Base-by-base conservation (phyloP, 495 filamentous ascomycete genomes). In the Ramalina intermedia region DNA sequence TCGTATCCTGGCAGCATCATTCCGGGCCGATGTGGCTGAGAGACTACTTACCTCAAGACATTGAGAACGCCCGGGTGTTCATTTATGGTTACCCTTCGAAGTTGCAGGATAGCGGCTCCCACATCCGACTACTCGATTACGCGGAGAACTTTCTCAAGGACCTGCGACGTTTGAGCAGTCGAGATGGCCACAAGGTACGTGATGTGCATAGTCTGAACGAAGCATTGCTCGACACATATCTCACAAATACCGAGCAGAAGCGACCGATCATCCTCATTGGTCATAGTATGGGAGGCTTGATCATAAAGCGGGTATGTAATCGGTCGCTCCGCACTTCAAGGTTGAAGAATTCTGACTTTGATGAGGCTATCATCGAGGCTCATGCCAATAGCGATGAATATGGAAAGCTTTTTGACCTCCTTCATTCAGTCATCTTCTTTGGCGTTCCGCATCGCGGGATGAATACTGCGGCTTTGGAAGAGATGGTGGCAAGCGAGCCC, bases 11-110 rank as follows among this genome's bases (percentile, higher is more conserved):
- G 63, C 47, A 56, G 36, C 54, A 57, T 18, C 47, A 51, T 18
- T 14, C 49, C 21, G 26, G 52, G 11, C 51, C 51, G 1, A 67
- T 67, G 63, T 69, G 63, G 66, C 63, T 69, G 6, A 55, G 56
- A 7, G 62, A 69, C 50, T 65, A 61, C 47, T 55, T 69, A 2
- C 55, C 58, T 0, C 51, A 57, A 43, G 63, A 66, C 53, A 26
- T 66, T 17, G 51, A 54, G 1, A 52, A 53, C 20, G 59, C 50
- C 36, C 55, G 61, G 40, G 61, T 59, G 1, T 58, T 65, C 45
- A 66, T 65, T 18, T 66, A 66, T 44, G 65, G 65, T 7, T 67
- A 69, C 50, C 53, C 61, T 17, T 65, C 63, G 12, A 59, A 60
- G 40, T 46, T 69, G 14, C 46, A 57, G 39, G 44, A 43, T 8